Conservation (phyloP, 495 filamentous ascomycete genomes). For the Xylaria scruposa region DNA sequence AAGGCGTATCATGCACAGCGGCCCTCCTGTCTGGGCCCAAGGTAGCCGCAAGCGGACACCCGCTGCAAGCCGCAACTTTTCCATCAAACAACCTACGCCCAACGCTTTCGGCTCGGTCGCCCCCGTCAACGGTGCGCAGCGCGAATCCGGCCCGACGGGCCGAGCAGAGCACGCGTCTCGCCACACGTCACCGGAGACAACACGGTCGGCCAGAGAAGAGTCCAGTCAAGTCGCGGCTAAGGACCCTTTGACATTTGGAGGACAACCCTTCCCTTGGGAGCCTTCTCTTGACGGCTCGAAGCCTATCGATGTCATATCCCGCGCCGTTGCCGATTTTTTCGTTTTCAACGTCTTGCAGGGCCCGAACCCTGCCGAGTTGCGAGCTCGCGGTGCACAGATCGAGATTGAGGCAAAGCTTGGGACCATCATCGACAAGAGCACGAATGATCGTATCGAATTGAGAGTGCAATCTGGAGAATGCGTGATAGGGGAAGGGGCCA, state of each 20-base stretch:
- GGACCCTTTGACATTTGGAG: slow-evolving; percentile 34
- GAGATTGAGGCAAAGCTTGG: slow-evolving; percentile 95
- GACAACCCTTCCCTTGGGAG: slow-evolving; percentile 67
- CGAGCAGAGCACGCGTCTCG: slow-evolving; percentile 49
- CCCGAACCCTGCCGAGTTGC: slow-evolving; percentile 60
- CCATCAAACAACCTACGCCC: slow-evolving; percentile 42
- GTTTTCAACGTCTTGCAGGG: slow-evolving; percentile 69
- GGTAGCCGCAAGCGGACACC: slow-evolving; percentile 34
- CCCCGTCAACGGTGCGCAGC: slow-evolving; percentile 46
- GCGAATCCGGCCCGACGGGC: slow-evolving; percentile 31
- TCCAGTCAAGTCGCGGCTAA: slow-evolving; percentile 20
- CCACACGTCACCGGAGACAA: slow-evolving; percentile 56
- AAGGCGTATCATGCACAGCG: slow-evolving; percentile 47
- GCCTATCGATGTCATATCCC: slow-evolving; percentile 71
- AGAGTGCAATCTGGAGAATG: slow-evolving; percentile 68
- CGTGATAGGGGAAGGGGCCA: slow-evolving; percentile 61
- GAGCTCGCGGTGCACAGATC: slow-evolving; percentile 67
- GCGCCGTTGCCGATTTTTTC: slow-evolving; percentile 75
- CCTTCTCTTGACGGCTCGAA: slow-evolving; percentile 69
- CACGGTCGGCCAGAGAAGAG: slow-evolving; percentile 43
- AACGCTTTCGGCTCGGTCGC: slow-evolving; percentile 35
- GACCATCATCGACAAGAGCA: slow-evolving; percentile 73
- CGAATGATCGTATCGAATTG: slow-evolving; percentile 68
- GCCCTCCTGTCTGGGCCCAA: slow-evolving; percentile 55
- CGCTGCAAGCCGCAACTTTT: slow-evolving; percentile 44